These are phyloP conservation scores for Geoglossum cookeanum DNA, from an alignment of 2,329 filamentous ascomycete species.

Conservation along the genomic window DNA sequence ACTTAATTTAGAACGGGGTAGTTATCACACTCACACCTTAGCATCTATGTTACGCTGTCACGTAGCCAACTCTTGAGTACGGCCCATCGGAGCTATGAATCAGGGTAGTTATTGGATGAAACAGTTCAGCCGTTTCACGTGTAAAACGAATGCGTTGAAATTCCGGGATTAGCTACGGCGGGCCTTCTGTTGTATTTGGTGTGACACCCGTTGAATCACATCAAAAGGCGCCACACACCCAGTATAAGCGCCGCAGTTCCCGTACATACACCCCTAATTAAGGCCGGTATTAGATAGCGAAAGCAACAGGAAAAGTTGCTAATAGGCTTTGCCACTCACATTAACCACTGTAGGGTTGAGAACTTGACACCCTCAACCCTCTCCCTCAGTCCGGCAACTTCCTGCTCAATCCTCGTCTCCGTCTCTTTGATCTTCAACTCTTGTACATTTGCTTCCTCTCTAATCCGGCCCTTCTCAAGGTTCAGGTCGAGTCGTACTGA, in stretches of 20 bases:
- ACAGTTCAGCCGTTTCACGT: too few species aligned
- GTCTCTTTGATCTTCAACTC: constrained; percentile 98
- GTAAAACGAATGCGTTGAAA: too few species aligned
- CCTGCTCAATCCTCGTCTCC: constrained; percentile 94
- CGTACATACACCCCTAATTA: constrained; percentile 39
- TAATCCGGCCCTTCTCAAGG: constrained; percentile 85
- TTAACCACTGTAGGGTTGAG: constrained; percentile 92
- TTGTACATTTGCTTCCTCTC: constrained; percentile 89
- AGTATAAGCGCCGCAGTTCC: constrained; percentile 46
- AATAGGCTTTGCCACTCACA: constrained; percentile 39
- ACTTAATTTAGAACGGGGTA: too few species aligned
- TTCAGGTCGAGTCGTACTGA: constrained; percentile 85
- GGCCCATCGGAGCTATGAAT: too few species aligned
- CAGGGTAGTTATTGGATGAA: too few species aligned
- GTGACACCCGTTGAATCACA: constrained; percentile 25
- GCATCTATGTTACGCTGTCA: too few species aligned
- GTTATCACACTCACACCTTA: too few species aligned
- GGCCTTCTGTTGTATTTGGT: neutral
- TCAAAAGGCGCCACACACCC: constrained; percentile 47
- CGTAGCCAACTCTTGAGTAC: too few species aligned
- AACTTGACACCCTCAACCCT: constrained; percentile 96
- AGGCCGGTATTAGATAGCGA: neutral
- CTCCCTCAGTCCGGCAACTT: constrained; percentile 76
- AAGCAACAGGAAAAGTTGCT: neutral
- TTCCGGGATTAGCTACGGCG: neutral